Percentiles rank a stretch among this genome's conserved stretches.
Conservation (phyloP, 2,329 filamentous ascomycete species). For the Alternaria infectoria region DNA sequence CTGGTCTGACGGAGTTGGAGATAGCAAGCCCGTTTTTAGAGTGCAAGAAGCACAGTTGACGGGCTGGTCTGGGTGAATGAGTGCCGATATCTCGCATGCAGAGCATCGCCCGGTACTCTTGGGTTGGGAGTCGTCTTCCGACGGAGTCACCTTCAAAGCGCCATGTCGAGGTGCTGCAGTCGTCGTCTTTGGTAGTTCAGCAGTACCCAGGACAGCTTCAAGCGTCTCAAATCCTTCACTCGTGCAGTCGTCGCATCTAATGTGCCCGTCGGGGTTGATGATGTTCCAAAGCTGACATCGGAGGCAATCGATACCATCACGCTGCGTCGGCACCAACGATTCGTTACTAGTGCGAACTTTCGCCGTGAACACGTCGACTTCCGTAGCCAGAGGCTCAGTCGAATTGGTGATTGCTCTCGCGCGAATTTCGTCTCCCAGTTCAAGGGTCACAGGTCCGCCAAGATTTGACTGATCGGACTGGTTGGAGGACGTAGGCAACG, state of each 20-base stretch:
- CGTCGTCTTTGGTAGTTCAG: background rate
- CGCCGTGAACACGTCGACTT: constrained; percentile 29
- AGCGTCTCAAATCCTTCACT: constrained; percentile 6
- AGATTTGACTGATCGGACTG: constrained; percentile 5
- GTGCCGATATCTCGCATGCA: constrained; percentile 27
- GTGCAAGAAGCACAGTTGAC: constrained; percentile 23
- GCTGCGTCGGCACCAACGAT: constrained; percentile 12
- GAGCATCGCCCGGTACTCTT: constrained; percentile 22
- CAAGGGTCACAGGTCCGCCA: constrained; percentile 14
- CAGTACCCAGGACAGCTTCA: background rate
- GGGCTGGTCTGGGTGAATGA: constrained; percentile 18
- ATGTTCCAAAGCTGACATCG: constrained; percentile 33
- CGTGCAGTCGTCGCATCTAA: constrained; percentile 32
- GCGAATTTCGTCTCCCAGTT: constrained; percentile 15
- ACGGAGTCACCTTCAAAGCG: no score
- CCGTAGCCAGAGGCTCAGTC: constrained; percentile 27
- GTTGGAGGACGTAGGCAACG: background rate
- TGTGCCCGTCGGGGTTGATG: constrained; percentile 25
- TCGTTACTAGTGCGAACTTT: constrained; percentile 14
- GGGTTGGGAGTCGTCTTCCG: no score
- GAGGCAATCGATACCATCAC: constrained; percentile 19
- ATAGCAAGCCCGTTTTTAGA: constrained; percentile 9
- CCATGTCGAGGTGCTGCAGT: background rate
- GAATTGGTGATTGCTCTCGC: constrained; percentile 8
- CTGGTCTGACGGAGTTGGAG: constrained; percentile 12